phyloP scores from a whole-genome alignment of 2,329 filamentous ascomycete species.

The Cadophora malorum region DNA sequence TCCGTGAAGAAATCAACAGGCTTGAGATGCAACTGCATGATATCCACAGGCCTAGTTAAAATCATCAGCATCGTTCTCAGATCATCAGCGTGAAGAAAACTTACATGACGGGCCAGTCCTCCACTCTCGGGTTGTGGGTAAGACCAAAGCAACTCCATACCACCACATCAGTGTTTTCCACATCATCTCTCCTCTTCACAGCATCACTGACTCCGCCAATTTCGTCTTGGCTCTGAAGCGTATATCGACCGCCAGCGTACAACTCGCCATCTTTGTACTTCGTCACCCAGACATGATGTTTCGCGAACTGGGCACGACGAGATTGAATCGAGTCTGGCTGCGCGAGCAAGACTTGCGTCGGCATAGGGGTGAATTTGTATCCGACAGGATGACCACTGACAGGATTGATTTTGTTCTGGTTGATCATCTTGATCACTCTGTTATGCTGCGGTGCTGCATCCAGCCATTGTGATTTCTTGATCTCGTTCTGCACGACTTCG shows the following conservation, averaged over 20 bases:
- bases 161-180: slow-evolving; percentile 86
- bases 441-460: slow-evolving; percentile 55
- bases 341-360: slow-evolving; percentile 80
- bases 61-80: background rate
- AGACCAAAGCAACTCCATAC: slow-evolving; percentile 93
- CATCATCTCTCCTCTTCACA: slow-evolving; percentile 84
- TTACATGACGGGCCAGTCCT: slow-evolving; percentile 88
- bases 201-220: slow-evolving; percentile 60
- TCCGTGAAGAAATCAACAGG: slow-evolving; percentile 63
- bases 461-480: slow-evolving; percentile 50
- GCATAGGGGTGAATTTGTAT: slow-evolving; percentile 87
- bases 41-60: slow-evolving; percentile 65
- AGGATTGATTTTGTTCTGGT: slow-evolving; percentile 79
- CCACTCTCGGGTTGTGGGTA: slow-evolving; percentile 85
- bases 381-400: slow-evolving; percentile 82
- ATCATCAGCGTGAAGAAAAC: slow-evolving; percentile 16
- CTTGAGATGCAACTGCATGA: slow-evolving; percentile 75
- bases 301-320: slow-evolving; percentile 87
- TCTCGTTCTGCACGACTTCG: slow-evolving; percentile 51
- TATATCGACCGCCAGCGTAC: slow-evolving; percentile 45
- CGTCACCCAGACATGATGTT: slow-evolving; percentile 88
- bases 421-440: slow-evolving; percentile 87
- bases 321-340: slow-evolving; percentile 84
- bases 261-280: slow-evolving; percentile 67
- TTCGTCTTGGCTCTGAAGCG: slow-evolving; percentile 43